A percentile compares a stretch with the other conserved stretches of the same genome.
phyloP scores from a whole-genome alignment of 257 asterid species.

The Parsonsia alboflavescens region DNA sequence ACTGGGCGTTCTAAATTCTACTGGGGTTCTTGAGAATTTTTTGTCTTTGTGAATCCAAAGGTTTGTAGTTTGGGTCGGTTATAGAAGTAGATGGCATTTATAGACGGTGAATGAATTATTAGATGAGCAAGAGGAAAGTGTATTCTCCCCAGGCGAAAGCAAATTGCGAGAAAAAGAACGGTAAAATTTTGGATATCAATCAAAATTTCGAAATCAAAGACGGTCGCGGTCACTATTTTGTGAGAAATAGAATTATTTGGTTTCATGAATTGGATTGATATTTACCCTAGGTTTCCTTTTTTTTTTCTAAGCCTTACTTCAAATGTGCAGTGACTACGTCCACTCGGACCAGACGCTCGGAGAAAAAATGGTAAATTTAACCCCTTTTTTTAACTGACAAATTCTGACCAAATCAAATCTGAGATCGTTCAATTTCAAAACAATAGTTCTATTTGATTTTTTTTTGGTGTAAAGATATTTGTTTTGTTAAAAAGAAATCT shows the following conservation, averaged over 20 bases:
- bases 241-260: not conserved
- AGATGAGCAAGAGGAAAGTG: not conserved
- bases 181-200: too few relatives aligned
- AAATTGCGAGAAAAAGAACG: too few relatives aligned
- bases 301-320: not conserved
- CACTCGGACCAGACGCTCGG: not conserved
- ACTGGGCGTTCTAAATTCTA: conserved; percentile 3
- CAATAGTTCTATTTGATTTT: too few relatives aligned
- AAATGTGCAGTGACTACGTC: not conserved
- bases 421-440: too few relatives aligned
- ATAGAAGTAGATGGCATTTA: conserved; percentile 17
- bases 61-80: conserved; percentile 13
- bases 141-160: too few relatives aligned
- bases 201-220: too few relatives aligned
- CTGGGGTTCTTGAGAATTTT: not conserved
- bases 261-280: not conserved
- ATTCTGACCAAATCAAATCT: too few relatives aligned
- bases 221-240: too few relatives aligned
- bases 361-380: too few relatives aligned
- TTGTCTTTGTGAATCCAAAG: not conserved
- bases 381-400: too few relatives aligned
- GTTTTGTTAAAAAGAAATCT: too few relatives aligned
- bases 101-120: not conserved
- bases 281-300: not conserved
- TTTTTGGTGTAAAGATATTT: too few relatives aligned